These are phyloP conservation scores for Platismatia glauca DNA, from an alignment of 495 filamentous ascomycete genomes.

Conservation along the genomic window DNA sequence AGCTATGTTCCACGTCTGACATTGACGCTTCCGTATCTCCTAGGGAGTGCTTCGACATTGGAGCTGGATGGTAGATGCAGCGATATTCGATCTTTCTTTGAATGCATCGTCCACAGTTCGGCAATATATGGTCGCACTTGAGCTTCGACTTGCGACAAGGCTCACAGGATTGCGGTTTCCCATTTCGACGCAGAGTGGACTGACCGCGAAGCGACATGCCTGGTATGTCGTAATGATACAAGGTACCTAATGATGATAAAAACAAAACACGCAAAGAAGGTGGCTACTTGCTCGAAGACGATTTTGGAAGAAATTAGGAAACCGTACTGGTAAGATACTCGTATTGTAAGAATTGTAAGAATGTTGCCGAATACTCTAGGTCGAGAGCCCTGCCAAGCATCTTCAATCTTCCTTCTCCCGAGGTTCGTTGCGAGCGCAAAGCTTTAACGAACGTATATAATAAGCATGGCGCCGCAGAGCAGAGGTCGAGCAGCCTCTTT, in stretches of 20 bases:
- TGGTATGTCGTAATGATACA: neutral
- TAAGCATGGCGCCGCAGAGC: conserved; percentile 11
- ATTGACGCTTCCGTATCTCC: neutral
- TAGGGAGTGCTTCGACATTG: conserved; percentile 29
- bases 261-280: too few species aligned
- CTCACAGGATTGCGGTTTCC: conserved; percentile 42
- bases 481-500: neutral
- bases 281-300: too few species aligned
- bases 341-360: too few species aligned
- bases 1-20: neutral
- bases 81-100: conserved; percentile 29
- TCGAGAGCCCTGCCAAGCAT: too few species aligned
- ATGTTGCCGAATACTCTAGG: too few species aligned
- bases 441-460: too few species aligned
- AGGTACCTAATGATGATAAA: too few species aligned
- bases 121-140: conserved; percentile 40
- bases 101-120: conserved; percentile 32
- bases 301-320: neutral
- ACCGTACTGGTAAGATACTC: too few species aligned
- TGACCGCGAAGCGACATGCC: neutral
- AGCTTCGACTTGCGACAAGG: conserved; percentile 46
- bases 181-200: conserved; percentile 34
- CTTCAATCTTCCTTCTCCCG: too few species aligned
- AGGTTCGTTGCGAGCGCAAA: too few species aligned
- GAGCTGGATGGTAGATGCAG: conserved; percentile 40